Conservation (phyloP, 768 basidiomycete species). For the Panaeolus papilionaceus region DNA sequence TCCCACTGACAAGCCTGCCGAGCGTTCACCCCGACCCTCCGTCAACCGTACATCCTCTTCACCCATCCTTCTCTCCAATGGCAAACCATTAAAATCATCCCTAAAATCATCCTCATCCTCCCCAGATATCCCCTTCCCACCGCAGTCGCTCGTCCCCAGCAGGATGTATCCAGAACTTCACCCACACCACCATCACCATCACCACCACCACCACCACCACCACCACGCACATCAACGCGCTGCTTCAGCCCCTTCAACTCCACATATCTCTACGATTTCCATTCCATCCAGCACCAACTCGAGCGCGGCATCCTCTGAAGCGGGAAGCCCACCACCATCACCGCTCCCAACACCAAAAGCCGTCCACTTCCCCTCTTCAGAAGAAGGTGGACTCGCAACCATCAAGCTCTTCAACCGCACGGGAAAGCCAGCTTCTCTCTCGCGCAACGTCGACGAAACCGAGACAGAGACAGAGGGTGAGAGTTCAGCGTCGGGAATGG, state of each 20-base stretch:
- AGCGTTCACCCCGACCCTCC: conserved; percentile 35
- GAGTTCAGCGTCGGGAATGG: conserved; percentile 23
- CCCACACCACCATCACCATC: conserved; percentile 25
- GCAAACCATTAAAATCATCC: conserved; percentile 87
- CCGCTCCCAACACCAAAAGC: conserved; percentile 70
- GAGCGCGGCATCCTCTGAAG: conserved; percentile 19
- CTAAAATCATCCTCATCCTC: conserved; percentile 70
- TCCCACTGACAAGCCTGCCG: conserved; percentile 29
- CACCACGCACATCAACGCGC: conserved; percentile 38
- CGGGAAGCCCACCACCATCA: conserved; percentile 34
- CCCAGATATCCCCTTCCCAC: conserved; percentile 49
- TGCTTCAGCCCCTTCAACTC: conserved; percentile 68
- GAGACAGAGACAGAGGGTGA: conserved; percentile 48
- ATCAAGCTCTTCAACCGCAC: conserved; percentile 68
- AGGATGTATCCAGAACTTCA: conserved; percentile 32
- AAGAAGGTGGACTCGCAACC: conserved; percentile 63
- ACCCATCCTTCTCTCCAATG: conserved; percentile 67
- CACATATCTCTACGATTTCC: conserved; percentile 25
- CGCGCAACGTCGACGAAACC: conserved; percentile 24
- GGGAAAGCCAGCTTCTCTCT: conserved; percentile 71
- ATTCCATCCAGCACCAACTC: conserved; percentile 16
- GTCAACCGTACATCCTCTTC: conserved; percentile 64
- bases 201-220: conserved; percentile 24
- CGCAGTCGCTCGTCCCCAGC: conserved; percentile 35
- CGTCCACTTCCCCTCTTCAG: conserved; percentile 84